Percentiles rank a stretch among this genome's conserved stretches.
These are phyloP conservation scores for Takakia lepidozioides DNA, from an alignment of 225 moss, liverwort and hornwort genomes.

Conservation along the genomic window DNA sequence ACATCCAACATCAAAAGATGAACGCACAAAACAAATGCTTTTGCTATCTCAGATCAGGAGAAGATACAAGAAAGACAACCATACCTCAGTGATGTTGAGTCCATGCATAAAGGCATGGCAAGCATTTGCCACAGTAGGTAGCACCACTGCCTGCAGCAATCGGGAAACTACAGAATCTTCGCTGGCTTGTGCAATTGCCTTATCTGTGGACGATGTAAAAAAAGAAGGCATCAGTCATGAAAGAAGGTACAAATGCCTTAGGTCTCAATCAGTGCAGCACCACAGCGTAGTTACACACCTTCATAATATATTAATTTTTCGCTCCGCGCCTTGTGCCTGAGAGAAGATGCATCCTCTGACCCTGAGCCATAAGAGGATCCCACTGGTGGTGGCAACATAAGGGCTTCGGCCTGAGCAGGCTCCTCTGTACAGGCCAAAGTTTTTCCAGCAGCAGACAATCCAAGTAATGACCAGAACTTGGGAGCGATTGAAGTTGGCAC, in stretches of 20 bases:
- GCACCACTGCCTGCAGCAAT: constrained; percentile 64
- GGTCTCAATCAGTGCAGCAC: too few relatives aligned
- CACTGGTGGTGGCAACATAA: constrained; percentile 14
- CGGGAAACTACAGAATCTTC: constrained; percentile 30
- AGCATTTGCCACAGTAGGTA: constrained; percentile 76
- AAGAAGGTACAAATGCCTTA: too few relatives aligned
- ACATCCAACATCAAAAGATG: too few relatives aligned
- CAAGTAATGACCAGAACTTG: constrained; percentile 37
- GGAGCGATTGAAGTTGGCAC: constrained; percentile 37
- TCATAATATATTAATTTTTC: constrained; percentile 13
- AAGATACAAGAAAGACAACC: background rate
- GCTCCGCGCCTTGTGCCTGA: constrained; percentile 17
- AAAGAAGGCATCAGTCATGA: too few relatives aligned
- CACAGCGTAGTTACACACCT: constrained; percentile 2
- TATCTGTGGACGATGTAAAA: constrained; percentile 23
- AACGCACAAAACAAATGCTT: too few relatives aligned
- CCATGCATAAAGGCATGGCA: constrained; percentile 93
- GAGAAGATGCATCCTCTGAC: constrained; percentile 11
- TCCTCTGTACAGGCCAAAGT: constrained; percentile 27
- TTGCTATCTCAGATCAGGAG: too few relatives aligned
- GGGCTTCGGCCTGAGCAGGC: constrained; percentile 40
- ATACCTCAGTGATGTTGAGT: constrained; percentile 84
- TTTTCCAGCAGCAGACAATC: constrained; percentile 34
- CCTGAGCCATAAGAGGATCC: constrained; percentile 24
- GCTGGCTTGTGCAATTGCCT: constrained; percentile 35